A percentile compares a stretch with the other conserved stretches of the same genome.
phyloP scores from a whole-genome alignment of 768 basidiomycete genomes.

The Suillus subaureus region DNA sequence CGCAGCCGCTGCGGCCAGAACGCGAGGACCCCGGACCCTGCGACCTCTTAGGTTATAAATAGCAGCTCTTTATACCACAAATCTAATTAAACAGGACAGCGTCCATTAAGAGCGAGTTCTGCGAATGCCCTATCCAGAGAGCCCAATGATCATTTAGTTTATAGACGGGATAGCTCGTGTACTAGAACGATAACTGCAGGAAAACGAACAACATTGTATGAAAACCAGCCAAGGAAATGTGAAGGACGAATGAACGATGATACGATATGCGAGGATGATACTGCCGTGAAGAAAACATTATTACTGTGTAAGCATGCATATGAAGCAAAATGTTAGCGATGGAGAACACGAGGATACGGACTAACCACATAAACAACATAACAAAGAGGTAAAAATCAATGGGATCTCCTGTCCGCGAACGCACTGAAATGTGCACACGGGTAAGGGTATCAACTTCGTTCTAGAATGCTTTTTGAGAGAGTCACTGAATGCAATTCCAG shows the following conservation, averaged over 20 bases:
- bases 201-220: slow-evolving; percentile 7
- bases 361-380: slow-evolving; percentile 5
- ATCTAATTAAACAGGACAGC: background rate
- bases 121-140: background rate
- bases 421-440: slow-evolving; percentile 1
- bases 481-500: background rate
- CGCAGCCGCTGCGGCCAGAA: background rate
- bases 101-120: background rate
- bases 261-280: slow-evolving; percentile 9
- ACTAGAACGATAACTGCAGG: slow-evolving; percentile 6
- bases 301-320: slow-evolving; percentile 1
- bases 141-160: background rate
- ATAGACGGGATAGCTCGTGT: slow-evolving; percentile 8
- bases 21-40: background rate
- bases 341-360: background rate
- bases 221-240: background rate
- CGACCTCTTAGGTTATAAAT: background rate
- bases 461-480: background rate
- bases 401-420: slow-evolving; percentile 2
- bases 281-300: slow-evolving; percentile 1
- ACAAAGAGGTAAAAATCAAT: slow-evolving; percentile 5
- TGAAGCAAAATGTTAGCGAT: slow-evolving; percentile 6
- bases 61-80: background rate
- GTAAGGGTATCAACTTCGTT: slow-evolving; percentile 3
- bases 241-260: slow-evolving; percentile 1